These are phyloP conservation scores for Phytophthora sojae DNA, from an alignment of 352 stramenopile species.

Conservation along the genomic window DNA sequence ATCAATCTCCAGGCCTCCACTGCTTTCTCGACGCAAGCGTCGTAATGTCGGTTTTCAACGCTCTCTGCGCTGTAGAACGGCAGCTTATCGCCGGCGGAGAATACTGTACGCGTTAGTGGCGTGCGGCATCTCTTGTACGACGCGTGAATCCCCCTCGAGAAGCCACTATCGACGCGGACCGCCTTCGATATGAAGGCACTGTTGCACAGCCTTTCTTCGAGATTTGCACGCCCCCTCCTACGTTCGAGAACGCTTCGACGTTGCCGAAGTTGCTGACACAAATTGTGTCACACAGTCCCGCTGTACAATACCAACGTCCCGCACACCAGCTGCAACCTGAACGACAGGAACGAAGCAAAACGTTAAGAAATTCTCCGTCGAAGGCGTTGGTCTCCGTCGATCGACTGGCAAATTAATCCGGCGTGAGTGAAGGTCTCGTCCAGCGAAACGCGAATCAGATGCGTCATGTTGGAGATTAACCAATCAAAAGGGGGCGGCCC, in stretches of 20 bases:
- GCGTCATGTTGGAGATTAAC: conserved; percentile 33
- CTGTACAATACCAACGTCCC: background rate
- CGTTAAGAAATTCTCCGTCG: background rate
- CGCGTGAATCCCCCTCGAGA: background rate
- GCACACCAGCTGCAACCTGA: background rate
- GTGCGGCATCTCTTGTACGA: background rate
- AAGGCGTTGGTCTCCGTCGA: background rate
- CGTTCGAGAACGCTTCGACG: conserved; percentile 10
- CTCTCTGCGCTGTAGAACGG: too few relatives aligned
- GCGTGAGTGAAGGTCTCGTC: conserved; percentile 31
- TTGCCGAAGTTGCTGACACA: too few relatives aligned
- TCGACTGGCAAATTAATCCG: background rate
- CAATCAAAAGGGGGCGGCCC: conserved; percentile 19
- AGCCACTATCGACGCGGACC: conserved; percentile 5
- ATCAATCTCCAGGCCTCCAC: too few relatives aligned
- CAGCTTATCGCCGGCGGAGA: background rate
- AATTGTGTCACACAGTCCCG: background rate
- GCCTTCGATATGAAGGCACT: conserved; percentile 23
- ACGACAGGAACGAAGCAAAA: background rate
- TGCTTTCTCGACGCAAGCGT: too few relatives aligned
- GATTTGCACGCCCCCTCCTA: conserved; percentile 22
- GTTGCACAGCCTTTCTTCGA: conserved; percentile 33
- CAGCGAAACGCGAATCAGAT: conserved; percentile 41
- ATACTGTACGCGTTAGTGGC: too few relatives aligned
- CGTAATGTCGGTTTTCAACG: background rate